Conservation (phyloP, 805 yeast species). For the Teunomyces lycoperdinae region DNA sequence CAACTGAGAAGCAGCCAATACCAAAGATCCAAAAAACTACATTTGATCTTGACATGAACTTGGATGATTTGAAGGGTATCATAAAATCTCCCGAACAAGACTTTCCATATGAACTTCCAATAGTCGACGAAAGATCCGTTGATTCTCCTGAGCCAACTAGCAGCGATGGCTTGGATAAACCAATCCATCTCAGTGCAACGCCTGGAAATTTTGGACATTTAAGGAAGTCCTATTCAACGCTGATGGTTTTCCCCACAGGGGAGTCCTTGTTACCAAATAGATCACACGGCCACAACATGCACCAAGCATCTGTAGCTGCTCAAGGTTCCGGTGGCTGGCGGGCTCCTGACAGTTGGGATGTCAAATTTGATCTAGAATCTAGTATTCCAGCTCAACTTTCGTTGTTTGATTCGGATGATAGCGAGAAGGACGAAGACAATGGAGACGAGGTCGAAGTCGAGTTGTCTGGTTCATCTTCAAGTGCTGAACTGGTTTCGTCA, state of each 20-base stretch:
- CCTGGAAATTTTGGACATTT: not conserved
- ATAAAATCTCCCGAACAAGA: slow-evolving; percentile 26
- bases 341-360: slow-evolving; percentile 52
- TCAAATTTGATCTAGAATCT: slow-evolving; percentile 23
- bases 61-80: slow-evolving; percentile 52
- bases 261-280: not conserved
- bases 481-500: slow-evolving; percentile 4
- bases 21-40: slow-evolving; percentile 3
- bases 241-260: not conserved
- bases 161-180: not conserved
- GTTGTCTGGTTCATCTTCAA: slow-evolving; percentile 2
- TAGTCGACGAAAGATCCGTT: not conserved
- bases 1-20: slow-evolving; percentile 8
- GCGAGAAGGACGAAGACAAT: slow-evolving; percentile 9
- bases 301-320: not conserved
- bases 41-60: slow-evolving; percentile 45
- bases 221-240: slow-evolving; percentile 8
- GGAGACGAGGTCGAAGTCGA: slow-evolving; percentile 7
- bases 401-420: slow-evolving; percentile 16
- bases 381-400: slow-evolving; percentile 3
- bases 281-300: not conserved
- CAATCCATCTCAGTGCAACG: not conserved
- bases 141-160: not conserved
- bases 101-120: not conserved
- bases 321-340: slow-evolving; percentile 29